These are phyloP conservation scores for Salvia hispanica DNA, from an alignment of 257 asterid genomes.

Conservation along the genomic window DNA sequence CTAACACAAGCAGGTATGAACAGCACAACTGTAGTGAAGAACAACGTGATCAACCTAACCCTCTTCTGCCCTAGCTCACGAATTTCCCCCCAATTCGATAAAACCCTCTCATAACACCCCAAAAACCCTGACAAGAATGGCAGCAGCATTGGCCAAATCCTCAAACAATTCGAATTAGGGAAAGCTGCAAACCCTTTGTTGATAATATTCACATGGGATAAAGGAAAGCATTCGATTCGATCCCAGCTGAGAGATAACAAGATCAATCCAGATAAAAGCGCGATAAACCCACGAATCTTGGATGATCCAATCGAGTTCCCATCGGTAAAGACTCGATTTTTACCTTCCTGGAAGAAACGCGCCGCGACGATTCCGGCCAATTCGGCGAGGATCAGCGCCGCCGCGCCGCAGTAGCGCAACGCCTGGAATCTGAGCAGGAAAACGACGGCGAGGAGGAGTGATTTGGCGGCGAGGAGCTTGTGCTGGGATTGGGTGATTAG, in stretches of 20 bases:
- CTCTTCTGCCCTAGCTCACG: slow-evolving; percentile 70
- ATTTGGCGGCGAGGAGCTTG: slow-evolving; percentile 56
- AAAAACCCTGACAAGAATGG: slow-evolving; percentile 82
- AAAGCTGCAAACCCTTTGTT: slow-evolving; percentile 48
- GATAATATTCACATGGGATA: slow-evolving; percentile 61
- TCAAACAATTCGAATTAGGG: slow-evolving; percentile 67
- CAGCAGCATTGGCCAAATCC: slow-evolving; percentile 88
- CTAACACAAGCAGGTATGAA: slow-evolving; percentile 78
- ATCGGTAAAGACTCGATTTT: slow-evolving; percentile 38
- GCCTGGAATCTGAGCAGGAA: slow-evolving; percentile 85
- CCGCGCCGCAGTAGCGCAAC: slow-evolving; percentile 81
- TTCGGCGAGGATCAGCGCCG: slow-evolving; percentile 92
- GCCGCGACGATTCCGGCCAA: slow-evolving; percentile 77
- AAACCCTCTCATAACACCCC: slow-evolving; percentile 72
- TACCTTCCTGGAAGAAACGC: slow-evolving; percentile 59
- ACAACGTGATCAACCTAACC: slow-evolving; percentile 67
- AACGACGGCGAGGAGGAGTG: slow-evolving; percentile 63
- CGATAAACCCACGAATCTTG: slow-evolving; percentile 67
- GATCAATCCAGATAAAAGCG: slow-evolving; percentile 57
- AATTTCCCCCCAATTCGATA: slow-evolving; percentile 57
- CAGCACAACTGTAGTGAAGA: slow-evolving; percentile 63
- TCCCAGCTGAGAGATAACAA: slow-evolving; percentile 91
- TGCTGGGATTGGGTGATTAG: slow-evolving; percentile 50
- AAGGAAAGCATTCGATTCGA: slow-evolving; percentile 84
- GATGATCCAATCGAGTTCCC: slow-evolving; percentile 43